These are phyloP conservation scores for Yamadazyma nakazawae DNA, from an alignment of 805 yeast genomes.

Conservation along the genomic window DNA sequence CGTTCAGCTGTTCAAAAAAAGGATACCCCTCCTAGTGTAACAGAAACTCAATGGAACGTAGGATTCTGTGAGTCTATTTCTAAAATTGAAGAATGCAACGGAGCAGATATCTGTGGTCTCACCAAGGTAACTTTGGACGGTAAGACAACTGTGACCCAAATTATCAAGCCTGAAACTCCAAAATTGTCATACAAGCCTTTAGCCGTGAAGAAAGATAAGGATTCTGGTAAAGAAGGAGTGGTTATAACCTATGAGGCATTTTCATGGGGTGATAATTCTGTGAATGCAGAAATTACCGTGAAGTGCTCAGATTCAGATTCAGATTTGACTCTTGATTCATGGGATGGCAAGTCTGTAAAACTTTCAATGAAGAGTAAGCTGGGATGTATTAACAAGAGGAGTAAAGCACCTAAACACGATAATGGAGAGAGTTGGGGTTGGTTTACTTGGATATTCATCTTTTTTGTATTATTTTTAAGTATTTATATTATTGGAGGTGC, in stretches of 20 bases:
- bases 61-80: constrained; percentile 63
- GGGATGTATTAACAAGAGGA: constrained; percentile 33
- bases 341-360: constrained; percentile 35
- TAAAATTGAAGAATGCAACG: constrained; percentile 50
- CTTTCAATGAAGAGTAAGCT: constrained; percentile 31
- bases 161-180: constrained; percentile 44
- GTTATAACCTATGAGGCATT: constrained; percentile 46
- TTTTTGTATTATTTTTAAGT: constrained; percentile 65
- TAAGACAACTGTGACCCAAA: constrained; percentile 49
- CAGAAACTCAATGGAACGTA: constrained; percentile 62
- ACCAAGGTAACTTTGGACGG: constrained; percentile 54
- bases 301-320: constrained; percentile 37
- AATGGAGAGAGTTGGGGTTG: constrained; percentile 67
- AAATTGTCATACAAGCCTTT: background rate
- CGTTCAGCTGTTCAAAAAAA: constrained; percentile 37
- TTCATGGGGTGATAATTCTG: constrained; percentile 64
- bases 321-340: constrained; percentile 24
- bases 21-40: constrained; percentile 78
- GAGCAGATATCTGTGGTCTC: constrained; percentile 78
- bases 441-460: constrained; percentile 77
- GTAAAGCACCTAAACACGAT: constrained; percentile 22
- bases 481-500: constrained; percentile 72
- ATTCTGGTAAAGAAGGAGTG: constrained; percentile 33
- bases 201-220: constrained; percentile 6
- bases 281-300: constrained; percentile 47